Evolutionary conservation across 2,329 filamentous ascomycete genomes (phyloP), one percentile per base, ranked within the genome.

Genomic region (Aspergillus vadensis): DNA sequence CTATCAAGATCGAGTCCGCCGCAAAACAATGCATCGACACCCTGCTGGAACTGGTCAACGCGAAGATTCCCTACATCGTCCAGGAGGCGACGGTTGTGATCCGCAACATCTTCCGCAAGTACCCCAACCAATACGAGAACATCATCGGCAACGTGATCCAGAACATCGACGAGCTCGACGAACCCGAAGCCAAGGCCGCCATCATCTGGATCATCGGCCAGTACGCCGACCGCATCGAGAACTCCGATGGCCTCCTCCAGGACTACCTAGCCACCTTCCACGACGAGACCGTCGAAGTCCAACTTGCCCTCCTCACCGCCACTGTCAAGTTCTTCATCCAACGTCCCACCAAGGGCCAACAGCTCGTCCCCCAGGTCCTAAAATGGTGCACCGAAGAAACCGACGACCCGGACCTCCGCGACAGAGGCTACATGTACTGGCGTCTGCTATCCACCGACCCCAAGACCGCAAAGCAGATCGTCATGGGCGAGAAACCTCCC

Each of bases 121-220:
- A 99, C 72, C 95, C 95, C 8, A 97, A 99, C 74, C 92, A 97
- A 75, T 99, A 99, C 77, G 95, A 99, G 77, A 94, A 91, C 63
- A 98, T 99, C 76, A 99, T 99, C 72, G 89, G 91, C 54, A 96
- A 93, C 1, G 84, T 99, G 0, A 98, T 96, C 78, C 92, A 97
- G 74, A 94, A 99, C 70, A 86, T 99, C 23, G 95, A 99, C 77
- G 96, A 93, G 4, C 82, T 99, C 52, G 95, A 99, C 75, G 95
- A 99, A 75, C 94, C 95, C 2, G 95, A 99, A 77, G 95, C 95
- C 49, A 99, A 99, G 76, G 93, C 95, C 1, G 95, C 95, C 60
- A 97, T 99, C 88, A 95, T 99, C 48, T 99, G 95, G 95, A 95
- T 99, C 38, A 99, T 99, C 73, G 95, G 95, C 2, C 92, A 99